These are phyloP conservation scores for Thozetella sp. DNA, from an alignment of 495 filamentous ascomycete species.

Conservation along the genomic window DNA sequence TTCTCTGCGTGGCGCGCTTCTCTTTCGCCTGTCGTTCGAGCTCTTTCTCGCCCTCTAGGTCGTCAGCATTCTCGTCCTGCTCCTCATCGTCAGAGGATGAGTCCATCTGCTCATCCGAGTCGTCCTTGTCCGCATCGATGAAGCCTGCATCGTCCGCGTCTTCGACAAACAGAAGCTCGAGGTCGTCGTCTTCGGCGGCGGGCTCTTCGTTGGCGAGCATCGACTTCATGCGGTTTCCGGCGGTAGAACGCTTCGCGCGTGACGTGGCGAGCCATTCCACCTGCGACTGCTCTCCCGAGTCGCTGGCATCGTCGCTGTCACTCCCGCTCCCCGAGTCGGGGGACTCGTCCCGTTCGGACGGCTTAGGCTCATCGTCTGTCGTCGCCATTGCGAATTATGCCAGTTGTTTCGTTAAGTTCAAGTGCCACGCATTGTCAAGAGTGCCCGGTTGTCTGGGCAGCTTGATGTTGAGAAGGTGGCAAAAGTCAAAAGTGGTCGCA, in stretches of 20 bases:
- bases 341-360: constrained; percentile 22
- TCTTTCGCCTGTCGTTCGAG: constrained; percentile 62
- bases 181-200: constrained; percentile 59
- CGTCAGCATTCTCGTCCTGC: constrained; percentile 69
- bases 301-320: constrained; percentile 24
- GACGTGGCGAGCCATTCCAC: constrained; percentile 79
- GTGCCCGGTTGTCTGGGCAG: not conserved
- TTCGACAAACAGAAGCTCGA: constrained; percentile 81
- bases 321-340: constrained; percentile 16
- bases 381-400: constrained; percentile 18
- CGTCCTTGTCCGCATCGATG: constrained; percentile 66
- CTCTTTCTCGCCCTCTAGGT: constrained; percentile 68
- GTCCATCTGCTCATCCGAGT: constrained; percentile 79
- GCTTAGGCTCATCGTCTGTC: constrained; percentile 19
- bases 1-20: constrained; percentile 54
- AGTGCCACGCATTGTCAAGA: not conserved
- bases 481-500: not conserved
- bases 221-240: constrained; percentile 80
- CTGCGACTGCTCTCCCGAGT: constrained; percentile 23
- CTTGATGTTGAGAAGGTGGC: not conserved
- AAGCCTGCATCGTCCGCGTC: constrained; percentile 87
- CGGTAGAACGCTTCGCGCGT: constrained; percentile 79
- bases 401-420: not conserved
- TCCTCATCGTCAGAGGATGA: constrained; percentile 84
- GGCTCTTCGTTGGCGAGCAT: constrained; percentile 78